These are phyloP conservation scores for Rhododendron henanense DNA, from an alignment of 148 eudicot species.

Conservation along the genomic window DNA sequence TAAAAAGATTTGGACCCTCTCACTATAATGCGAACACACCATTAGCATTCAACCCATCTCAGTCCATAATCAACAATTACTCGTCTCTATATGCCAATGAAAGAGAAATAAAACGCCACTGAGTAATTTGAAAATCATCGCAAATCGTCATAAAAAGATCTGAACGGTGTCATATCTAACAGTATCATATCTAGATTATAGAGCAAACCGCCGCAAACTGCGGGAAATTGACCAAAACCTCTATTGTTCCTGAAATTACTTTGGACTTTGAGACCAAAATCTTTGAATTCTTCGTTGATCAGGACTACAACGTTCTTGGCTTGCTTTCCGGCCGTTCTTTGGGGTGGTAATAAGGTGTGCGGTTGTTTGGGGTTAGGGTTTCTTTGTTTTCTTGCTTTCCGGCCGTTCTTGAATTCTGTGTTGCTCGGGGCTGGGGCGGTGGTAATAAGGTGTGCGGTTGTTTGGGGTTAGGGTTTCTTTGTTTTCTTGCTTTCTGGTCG, in stretches of 20 bases:
- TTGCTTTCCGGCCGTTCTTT: no score
- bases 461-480: no score
- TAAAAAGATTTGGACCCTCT: no score
- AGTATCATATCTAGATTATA: background rate
- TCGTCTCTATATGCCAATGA: background rate
- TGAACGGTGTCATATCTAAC: background rate
- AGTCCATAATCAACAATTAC: background rate
- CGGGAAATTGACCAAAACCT: background rate
- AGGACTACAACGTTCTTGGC: background rate
- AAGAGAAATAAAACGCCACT: background rate
- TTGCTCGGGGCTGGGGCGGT: no score
- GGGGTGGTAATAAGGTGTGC: no score
- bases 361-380: no score
- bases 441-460: no score
- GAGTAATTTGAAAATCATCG: background rate
- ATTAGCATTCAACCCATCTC: background rate
- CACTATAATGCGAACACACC: no score
- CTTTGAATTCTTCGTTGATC: background rate
- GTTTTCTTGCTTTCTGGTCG: no score
- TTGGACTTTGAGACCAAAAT: background rate
- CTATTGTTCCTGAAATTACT: background rate
- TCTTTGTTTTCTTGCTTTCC: no score
- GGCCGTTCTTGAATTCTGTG: no score
- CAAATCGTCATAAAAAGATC: background rate
- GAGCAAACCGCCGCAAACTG: background rate